Percentiles rank a stretch among this genome's conserved stretches.
Evolutionary conservation across 2,329 filamentous ascomycete genomes (phyloP).

Genomic region (Ceratocystis cubensis): DNA sequence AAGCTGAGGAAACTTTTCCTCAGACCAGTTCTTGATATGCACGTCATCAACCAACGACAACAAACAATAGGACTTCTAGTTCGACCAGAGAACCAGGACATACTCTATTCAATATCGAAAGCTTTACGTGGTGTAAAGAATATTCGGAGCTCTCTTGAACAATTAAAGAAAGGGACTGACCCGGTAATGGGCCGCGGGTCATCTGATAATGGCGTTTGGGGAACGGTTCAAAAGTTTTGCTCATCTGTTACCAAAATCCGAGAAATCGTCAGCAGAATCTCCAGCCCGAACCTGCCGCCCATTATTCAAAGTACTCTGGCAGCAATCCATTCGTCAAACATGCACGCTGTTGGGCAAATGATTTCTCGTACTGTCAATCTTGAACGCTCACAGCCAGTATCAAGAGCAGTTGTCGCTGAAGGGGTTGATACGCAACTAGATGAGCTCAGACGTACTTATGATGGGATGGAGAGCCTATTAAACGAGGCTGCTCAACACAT

Average conservation of each 20-base stretch:
- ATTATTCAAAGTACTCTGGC: not conserved
- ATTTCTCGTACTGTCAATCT: conserved; percentile 17
- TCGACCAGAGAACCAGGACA: conserved; percentile 50
- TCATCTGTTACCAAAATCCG: conserved; percentile 12
- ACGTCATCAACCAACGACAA: conserved; percentile 59
- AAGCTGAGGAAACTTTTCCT: conserved; percentile 70
- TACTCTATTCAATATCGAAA: conserved; percentile 43
- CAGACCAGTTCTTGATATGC: conserved; percentile 57
- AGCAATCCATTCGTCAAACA: conserved; percentile 1
- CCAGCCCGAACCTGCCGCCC: not conserved
- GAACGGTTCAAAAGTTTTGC: conserved; percentile 20
- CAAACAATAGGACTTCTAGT: conserved; percentile 55
- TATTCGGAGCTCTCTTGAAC: conserved; percentile 53
- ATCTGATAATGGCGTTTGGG: conserved; percentile 58
- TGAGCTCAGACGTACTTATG: conserved; percentile 61
- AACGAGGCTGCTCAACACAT: conserved; percentile 54
- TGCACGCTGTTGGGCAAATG: conserved; percentile 14
- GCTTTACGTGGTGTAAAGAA: conserved; percentile 63
- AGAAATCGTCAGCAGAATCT: conserved; percentile 6
- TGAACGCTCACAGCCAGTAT: conserved; percentile 47
- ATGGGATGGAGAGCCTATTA: conserved; percentile 63
- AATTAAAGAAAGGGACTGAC: conserved; percentile 67
- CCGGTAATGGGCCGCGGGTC: conserved; percentile 36
- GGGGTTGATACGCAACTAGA: conserved; percentile 68
- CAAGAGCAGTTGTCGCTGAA: conserved; percentile 57